Percentiles rank a stretch among this genome's conserved stretches.
Evolutionary conservation across 495 filamentous ascomycete species (phyloP).

Genomic region (Cairneyella variabilis): DNA sequence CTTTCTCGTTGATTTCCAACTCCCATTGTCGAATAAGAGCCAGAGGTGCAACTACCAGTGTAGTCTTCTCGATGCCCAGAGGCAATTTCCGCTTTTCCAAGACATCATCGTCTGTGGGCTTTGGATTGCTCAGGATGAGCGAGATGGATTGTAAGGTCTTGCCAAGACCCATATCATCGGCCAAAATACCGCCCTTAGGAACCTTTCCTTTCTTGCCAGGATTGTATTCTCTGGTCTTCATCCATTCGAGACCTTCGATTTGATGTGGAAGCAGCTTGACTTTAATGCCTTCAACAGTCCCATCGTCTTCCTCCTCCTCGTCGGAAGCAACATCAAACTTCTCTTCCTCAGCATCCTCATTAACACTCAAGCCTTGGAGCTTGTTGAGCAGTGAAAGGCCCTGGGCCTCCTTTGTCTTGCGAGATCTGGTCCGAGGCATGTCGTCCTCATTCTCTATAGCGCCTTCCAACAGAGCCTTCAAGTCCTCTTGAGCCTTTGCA

Average conservation of each 20-base stretch:
- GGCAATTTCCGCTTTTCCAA: constrained; percentile 54
- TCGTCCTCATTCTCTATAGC: constrained; percentile 82
- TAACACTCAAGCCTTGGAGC: constrained; percentile 55
- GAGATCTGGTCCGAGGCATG: constrained; percentile 45
- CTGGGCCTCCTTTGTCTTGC: constrained; percentile 44
- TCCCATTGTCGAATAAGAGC: constrained; percentile 98
- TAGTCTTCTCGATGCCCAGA: constrained; percentile 65
- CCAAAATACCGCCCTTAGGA: constrained; percentile 82
- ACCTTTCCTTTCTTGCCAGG: constrained; percentile 65
- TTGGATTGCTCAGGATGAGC: constrained; percentile 77
- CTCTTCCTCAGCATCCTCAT: constrained; percentile 35
- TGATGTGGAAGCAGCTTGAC: constrained; percentile 90
- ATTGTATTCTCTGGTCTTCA: constrained; percentile 84
- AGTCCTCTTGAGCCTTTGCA: constrained; percentile 72
- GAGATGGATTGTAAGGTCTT: constrained; percentile 82
- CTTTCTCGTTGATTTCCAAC: constrained; percentile 77
- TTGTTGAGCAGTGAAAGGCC: constrained; percentile 50
- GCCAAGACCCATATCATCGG: constrained; percentile 83
- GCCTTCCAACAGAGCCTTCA: constrained; percentile 84
- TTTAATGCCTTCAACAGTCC: constrained; percentile 74
- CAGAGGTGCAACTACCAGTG: constrained; percentile 89
- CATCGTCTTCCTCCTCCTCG: constrained; percentile 65
- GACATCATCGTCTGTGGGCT: constrained; percentile 46
- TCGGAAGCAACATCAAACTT: constrained; percentile 39
- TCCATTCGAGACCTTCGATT: constrained; percentile 87